phyloP scores from a whole-genome alignment of 345 rosid genomes.

The Crucihimalaya himalaica region DNA sequence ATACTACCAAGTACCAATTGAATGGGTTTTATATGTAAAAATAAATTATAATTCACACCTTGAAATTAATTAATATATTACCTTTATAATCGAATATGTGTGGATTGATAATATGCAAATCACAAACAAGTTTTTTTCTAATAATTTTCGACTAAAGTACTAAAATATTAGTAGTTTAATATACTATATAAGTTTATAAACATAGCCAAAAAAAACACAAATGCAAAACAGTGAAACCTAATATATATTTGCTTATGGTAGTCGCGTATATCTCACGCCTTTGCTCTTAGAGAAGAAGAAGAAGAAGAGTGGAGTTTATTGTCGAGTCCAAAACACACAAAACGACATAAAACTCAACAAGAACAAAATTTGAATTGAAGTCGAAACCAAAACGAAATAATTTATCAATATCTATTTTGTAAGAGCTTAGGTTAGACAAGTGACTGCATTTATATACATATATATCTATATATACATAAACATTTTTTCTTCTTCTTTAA shows the following conservation, averaged over 20 bases:
- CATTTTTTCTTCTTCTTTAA: slow-evolving; percentile 38
- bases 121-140: too few relatives aligned
- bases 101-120: too few relatives aligned
- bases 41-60: too few relatives aligned
- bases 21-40: background rate
- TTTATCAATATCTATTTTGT: slow-evolving; percentile 11
- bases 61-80: background rate
- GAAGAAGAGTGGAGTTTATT: background rate
- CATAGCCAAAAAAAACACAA: background rate
- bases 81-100: too few relatives aligned
- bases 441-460: slow-evolving; percentile 41
- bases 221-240: background rate
- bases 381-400: slow-evolving; percentile 33
- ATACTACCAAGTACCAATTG: background rate
- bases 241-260: background rate
- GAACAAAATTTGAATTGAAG: slow-evolving; percentile 21
- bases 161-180: too few relatives aligned
- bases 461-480: slow-evolving; percentile 28
- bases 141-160: too few relatives aligned
- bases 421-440: slow-evolving; percentile 46
- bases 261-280: slow-evolving; percentile 34
- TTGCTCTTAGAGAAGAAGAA: slow-evolving; percentile 12
- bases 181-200: background rate
- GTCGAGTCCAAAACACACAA: slow-evolving; percentile 37
- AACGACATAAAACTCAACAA: slow-evolving; percentile 36